phyloP scores from a whole-genome alignment of 352 stramenopile genomes.

The Globisporangium mamillatum region DNA sequence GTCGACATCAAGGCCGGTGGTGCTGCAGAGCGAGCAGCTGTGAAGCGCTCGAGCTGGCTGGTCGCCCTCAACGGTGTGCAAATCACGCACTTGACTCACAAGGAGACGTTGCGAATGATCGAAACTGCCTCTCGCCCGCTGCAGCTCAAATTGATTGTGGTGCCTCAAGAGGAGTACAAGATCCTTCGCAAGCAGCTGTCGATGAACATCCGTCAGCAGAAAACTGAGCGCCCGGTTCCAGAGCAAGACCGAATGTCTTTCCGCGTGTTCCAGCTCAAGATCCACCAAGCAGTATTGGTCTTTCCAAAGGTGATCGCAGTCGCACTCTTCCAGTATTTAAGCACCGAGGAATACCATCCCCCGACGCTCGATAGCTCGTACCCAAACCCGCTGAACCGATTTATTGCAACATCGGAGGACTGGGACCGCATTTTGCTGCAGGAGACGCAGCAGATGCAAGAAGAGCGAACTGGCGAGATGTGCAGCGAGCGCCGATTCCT shows the following conservation, averaged over 20 bases:
- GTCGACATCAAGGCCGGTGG: conserved; percentile 85
- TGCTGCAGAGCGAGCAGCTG: conserved; percentile 63
- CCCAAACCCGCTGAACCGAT: conserved; percentile 49
- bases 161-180: conserved; percentile 75
- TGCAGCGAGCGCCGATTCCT: conserved; percentile 75
- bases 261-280: conserved; percentile 82
- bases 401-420: conserved; percentile 45
- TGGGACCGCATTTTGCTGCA: conserved; percentile 54
- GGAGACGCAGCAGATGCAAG: conserved; percentile 56
- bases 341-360: conserved; percentile 58
- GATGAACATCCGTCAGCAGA: conserved; percentile 84
- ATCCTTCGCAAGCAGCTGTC: conserved; percentile 68
- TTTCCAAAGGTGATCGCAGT: conserved; percentile 66
- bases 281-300: conserved; percentile 72
- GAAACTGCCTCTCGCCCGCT: conserved; percentile 70
- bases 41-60: conserved; percentile 85
- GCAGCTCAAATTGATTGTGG: conserved; percentile 65
- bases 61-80: conserved; percentile 71
- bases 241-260: conserved; percentile 87
- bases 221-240: conserved; percentile 76
- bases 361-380: conserved; percentile 48
- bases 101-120: conserved; percentile 83
- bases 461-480: conserved; percentile 68
- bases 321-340: conserved; percentile 77
- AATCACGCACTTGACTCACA: conserved; percentile 82